Evolutionary conservation across 2,329 filamentous ascomycete species (phyloP), one percentile per base, ranked within the genome.

Genomic region (Neofusicoccum sp.): DNA sequence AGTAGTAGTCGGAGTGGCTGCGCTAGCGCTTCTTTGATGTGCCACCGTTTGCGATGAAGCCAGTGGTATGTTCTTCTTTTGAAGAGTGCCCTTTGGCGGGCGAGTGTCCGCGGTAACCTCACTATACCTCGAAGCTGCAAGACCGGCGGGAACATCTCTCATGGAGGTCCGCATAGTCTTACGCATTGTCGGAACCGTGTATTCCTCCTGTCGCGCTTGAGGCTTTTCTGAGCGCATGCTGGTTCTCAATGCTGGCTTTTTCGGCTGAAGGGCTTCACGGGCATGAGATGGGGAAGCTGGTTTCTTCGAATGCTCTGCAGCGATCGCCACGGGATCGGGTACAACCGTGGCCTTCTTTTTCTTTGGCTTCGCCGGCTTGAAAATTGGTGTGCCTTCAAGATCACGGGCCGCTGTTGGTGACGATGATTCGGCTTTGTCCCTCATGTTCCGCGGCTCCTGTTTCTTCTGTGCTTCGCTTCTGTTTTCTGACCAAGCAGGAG

Each of bases 221-320:
- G n/a, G 61, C 26, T 40, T 56, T n/a, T 44, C 40, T 7, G 30
- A n/a, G 33, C 72, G 67, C 66, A 75, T 69, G 5, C 66, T 72
- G 63, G 78, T 78, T 65, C 76, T 76, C 68, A 80, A 62, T 4
- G 75, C 73, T 14, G 76, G 73, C 62, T 76, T 75, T 30, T 70
- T 69, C 20, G 75, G 74, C 61, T 73, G 72, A 41, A 70, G 61
- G 8, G 51, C 51, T 11, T 56, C 36, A 11, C 51, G 51, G 1
- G 51, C 51, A 3, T 6, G 69, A 43, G 40, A 38, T 48, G 49
- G 11, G 49, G 26, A 38, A 6, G 26, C 57, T 63, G 63, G 60
- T 2, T 62, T 58, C n/a, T 43, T 51, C 56, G 34, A 11, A 51
- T 40, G 49, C 24, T 31, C 28, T 36, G 14, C n/a, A 24, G 41